These are phyloP conservation scores for Dendrostoma leiphaemia DNA, from an alignment of 2,329 filamentous ascomycete species.

Conservation along the genomic window DNA sequence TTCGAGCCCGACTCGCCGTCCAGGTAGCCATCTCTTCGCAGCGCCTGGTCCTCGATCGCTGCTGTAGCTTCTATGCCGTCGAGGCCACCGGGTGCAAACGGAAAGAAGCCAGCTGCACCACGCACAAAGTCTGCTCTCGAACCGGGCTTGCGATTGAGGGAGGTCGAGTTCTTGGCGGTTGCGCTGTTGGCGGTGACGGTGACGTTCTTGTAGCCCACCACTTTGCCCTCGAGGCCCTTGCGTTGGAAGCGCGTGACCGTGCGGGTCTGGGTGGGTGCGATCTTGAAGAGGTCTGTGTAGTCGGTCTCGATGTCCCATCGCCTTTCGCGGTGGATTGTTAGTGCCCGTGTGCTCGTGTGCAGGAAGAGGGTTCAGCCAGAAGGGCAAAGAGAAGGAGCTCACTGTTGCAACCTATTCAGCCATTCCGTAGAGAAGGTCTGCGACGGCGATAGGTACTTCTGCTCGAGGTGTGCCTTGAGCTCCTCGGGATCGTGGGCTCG, in stretches of 20 bases:
- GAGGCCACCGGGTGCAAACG: constrained; percentile 86
- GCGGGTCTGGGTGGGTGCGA: constrained; percentile 87
- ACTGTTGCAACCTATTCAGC: constrained; percentile 86
- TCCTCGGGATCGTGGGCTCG: constrained; percentile 54
- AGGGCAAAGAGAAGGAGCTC: constrained; percentile 25
- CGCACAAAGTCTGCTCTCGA: constrained; percentile 87
- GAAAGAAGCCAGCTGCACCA: constrained; percentile 89
- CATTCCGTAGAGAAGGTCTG: constrained; percentile 77
- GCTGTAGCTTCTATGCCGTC: constrained; percentile 85
- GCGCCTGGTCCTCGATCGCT: constrained; percentile 74
- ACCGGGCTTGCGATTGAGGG: constrained; percentile 80
- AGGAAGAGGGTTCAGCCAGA: neutral
- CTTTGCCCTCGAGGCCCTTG: constrained; percentile 86
- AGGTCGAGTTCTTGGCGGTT: constrained; percentile 94
- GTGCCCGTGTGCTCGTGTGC: constrained; percentile 5
- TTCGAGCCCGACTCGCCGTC: constrained; percentile 41
- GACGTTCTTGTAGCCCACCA: constrained; percentile 92
- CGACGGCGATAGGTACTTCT: constrained; percentile 76
- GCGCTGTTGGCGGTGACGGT: constrained; percentile 86
- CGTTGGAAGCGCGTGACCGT: constrained; percentile 92
- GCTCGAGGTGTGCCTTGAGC: constrained; percentile 70
- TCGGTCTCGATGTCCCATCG: constrained; percentile 81
- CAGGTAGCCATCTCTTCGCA: constrained; percentile 46
- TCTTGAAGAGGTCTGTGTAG: constrained; percentile 78
- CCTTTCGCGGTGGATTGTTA: constrained; percentile 12